Conservation (phyloP, 2,329 filamentous ascomycete genomes). For the Venturia carpophila region DNA sequence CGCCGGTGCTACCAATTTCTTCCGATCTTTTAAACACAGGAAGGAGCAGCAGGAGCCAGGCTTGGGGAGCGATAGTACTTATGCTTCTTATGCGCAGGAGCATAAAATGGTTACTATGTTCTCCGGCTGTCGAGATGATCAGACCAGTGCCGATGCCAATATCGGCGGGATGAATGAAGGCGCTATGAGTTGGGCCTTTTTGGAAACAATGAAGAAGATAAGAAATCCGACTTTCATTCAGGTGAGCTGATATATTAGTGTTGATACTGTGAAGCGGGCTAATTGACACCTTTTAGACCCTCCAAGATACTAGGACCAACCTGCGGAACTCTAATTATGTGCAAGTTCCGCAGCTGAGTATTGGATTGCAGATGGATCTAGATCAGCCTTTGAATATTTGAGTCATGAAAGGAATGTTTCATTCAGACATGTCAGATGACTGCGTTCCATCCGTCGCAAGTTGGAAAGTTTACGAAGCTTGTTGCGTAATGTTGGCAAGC, state of each 20-base stretch:
- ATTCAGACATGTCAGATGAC: too few species aligned
- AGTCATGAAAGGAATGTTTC: neutral
- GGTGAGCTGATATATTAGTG: neutral
- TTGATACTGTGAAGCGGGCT: neutral
- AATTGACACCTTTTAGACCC: conserved; percentile 23
- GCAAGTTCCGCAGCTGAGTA: conserved; percentile 39
- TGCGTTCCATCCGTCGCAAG: too few species aligned
- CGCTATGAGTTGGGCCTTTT: conserved; percentile 43
- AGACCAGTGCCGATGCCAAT: conserved; percentile 43
- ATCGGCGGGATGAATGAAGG: conserved; percentile 39
- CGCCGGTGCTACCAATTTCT: conserved; percentile 48
- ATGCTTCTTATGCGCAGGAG: conserved; percentile 39
- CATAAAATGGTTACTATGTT: conserved; percentile 46
- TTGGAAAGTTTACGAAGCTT: too few species aligned
- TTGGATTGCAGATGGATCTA: conserved; percentile 34
- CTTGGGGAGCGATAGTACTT: conserved; percentile 31
- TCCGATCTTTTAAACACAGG: conserved; percentile 43
- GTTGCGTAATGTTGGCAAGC: neutral
- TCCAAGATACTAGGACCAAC: conserved; percentile 34
- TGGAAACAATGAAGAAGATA: conserved; percentile 35
- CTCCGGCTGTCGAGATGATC: conserved; percentile 43
- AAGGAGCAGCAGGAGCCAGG: conserved; percentile 39
- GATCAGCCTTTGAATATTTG: conserved; percentile 24
- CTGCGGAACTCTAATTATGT: conserved; percentile 35
- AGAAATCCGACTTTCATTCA: neutral